phyloP scores from a whole-genome alignment of 495 filamentous ascomycete species.

The Podospora appendiculata region DNA sequence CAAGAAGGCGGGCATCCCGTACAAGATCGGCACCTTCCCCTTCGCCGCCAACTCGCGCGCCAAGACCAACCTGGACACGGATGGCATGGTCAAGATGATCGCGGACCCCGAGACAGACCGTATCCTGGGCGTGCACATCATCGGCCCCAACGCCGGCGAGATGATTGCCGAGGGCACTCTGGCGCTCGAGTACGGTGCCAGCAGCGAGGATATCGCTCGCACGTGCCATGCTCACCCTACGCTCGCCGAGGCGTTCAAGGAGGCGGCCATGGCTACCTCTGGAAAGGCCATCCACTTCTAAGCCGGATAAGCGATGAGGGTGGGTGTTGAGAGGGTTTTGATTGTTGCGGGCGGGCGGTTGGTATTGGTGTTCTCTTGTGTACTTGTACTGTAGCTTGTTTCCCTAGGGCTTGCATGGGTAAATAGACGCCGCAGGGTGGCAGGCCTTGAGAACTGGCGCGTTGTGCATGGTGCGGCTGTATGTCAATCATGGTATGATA shows the following conservation, averaged over 20 bases:
- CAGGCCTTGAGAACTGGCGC: conserved; percentile 5
- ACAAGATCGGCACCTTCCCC: conserved; percentile 87
- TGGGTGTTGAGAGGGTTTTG: conserved; percentile 2
- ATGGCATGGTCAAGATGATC: conserved; percentile 95
- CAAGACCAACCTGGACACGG: conserved; percentile 97
- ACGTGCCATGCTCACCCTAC: conserved; percentile 98
- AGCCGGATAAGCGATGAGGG: conserved; percentile 2
- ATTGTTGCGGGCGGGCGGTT: conserved; percentile 13
- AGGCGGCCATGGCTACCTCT: conserved; percentile 98
- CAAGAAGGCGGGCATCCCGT: conserved; percentile 81
- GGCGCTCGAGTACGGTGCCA: conserved; percentile 93
- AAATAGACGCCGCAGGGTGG: conserved; percentile 13
- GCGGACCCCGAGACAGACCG: conserved; percentile 95
- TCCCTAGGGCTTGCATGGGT: conserved; percentile 10
- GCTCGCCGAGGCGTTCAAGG: conserved; percentile 95
- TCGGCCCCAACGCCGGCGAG: conserved; percentile 92
- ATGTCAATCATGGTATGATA: too few species aligned
- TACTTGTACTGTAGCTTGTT: conserved; percentile 17
- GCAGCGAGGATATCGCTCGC: conserved; percentile 87
- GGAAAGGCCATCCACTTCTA: conserved; percentile 96
- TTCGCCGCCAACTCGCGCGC: conserved; percentile 96
- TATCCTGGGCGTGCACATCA: conserved; percentile 91
- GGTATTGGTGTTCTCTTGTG: neutral
- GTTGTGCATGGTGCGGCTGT: neutral
- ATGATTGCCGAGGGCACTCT: conserved; percentile 98